phyloP scores from a whole-genome alignment of 345 rosid species.

The Cardamine chenopodiifolia region DNA sequence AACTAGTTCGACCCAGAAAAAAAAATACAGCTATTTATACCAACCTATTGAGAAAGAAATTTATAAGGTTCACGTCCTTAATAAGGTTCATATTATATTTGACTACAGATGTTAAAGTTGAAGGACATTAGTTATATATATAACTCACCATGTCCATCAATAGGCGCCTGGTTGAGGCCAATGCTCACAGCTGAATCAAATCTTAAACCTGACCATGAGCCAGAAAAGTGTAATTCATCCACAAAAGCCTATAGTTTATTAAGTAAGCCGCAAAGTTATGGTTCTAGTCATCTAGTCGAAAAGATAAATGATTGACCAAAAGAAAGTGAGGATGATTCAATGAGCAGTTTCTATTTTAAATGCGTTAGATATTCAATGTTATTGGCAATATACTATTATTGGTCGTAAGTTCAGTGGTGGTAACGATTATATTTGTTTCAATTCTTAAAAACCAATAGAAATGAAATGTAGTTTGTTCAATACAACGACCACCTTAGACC shows the following conservation, averaged over 20 bases:
- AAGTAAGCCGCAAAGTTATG: background rate
- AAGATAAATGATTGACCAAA: background rate
- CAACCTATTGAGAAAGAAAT: background rate
- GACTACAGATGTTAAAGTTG: no score
- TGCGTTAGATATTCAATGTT: background rate
- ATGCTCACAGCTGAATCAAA: background rate
- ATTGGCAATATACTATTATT: background rate
- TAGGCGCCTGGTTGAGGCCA: background rate
- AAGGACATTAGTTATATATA: no score
- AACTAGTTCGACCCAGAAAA: background rate
- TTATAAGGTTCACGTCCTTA: no score
- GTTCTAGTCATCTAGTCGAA: background rate
- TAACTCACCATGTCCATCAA: background rate
- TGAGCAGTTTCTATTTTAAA: background rate
- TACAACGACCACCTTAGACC: constrained; percentile 31
- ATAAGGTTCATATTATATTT: no score
- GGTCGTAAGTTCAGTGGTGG: constrained; percentile 12
- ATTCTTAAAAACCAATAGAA: background rate
- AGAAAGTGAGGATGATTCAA: background rate
- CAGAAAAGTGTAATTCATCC: background rate
- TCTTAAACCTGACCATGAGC: background rate
- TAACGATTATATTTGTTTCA: background rate
- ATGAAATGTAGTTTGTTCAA: background rate
- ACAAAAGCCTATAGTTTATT: background rate
- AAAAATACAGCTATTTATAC: background rate